These are phyloP conservation scores for Salicornia ramosissima DNA, from an alignment of 148 eudicot species.

Conservation along the genomic window DNA sequence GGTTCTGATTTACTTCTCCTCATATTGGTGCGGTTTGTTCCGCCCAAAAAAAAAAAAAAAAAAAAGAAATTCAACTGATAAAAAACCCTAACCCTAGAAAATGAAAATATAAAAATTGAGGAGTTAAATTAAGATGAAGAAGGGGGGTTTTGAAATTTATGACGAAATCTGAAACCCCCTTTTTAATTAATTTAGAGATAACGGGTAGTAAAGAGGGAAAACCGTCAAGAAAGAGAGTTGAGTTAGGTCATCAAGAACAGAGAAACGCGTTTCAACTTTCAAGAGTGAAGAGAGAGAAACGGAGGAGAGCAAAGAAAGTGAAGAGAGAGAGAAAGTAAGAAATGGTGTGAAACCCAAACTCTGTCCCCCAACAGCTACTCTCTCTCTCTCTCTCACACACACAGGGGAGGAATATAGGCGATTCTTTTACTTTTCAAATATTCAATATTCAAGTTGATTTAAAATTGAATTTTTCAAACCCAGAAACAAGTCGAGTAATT, in stretches of 20 bases:
- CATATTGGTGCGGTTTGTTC: too few relatives aligned
- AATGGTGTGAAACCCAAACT: too few relatives aligned
- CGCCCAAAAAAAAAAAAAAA: not conserved
- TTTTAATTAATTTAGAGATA: too few relatives aligned
- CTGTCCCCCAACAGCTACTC: too few relatives aligned
- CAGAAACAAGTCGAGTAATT: too few relatives aligned
- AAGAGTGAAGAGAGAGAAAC: not conserved
- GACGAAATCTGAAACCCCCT: conserved; percentile 17
- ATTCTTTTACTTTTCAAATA: not conserved
- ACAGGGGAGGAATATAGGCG: conserved; percentile 1
- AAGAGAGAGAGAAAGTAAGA: conserved; percentile 6
- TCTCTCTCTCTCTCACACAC: too few relatives aligned
- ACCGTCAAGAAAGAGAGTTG: conserved; percentile 12
- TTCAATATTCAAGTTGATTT: too few relatives aligned
- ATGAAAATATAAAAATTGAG: not conserved
- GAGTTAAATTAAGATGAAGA: not conserved
- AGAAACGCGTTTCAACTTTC: conserved; percentile 14
- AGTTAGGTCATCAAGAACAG: conserved; percentile 28
- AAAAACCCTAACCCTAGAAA: conserved; percentile 25
- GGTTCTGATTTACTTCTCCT: conserved; percentile 42
- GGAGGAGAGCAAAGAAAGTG: conserved; percentile 3
- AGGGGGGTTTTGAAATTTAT: conserved; percentile 20
- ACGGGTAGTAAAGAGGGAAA: conserved; percentile 22
- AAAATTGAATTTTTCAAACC: too few relatives aligned
- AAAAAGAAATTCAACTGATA: not conserved